Base-by-base conservation (phyloP, 2,329 filamentous ascomycete genomes). In the Diplocarpon mali region DNA sequence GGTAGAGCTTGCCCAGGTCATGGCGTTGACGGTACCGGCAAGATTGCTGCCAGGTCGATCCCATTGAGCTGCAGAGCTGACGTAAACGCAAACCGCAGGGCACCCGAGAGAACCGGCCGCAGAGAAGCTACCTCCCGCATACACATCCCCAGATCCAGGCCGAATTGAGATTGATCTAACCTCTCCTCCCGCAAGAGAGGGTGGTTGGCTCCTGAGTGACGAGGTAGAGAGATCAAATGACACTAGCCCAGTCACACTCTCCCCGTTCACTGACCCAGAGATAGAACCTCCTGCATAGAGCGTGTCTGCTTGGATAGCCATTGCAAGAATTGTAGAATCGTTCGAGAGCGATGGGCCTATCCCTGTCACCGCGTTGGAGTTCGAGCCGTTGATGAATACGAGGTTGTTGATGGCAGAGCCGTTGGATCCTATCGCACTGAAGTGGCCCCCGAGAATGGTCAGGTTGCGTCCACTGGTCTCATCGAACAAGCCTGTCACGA, bases 361-460 rank as follows among this genome's bases (percentile, higher is more conserved):
- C 9, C 90, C 90, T 20, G 72, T 80, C 13, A 93, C 70, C 3
- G 69, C 68, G 54, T 83, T 69, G 17, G 70, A 70, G 48, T 85
- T 70, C n/a, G 78, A 75, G 35, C 82, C 81, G 62, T 95, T 85
- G 49, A 96, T 77, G 52, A 98, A 76, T 31, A 83, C 70, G 13
- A 98, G 68, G 57, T 95, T 96, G 53, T 87, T 72, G 48, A 95
- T 72, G 5, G 72, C 71, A 3, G 81, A 78, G 16, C 80, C 85
- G 53, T 89, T 76, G 7, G 73, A 73, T 12, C 75, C 76, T 27
- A 70, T 76, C 1, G 85, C 80, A 7, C 76, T 75, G 61, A 98
- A 98, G 57, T 88, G 86, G 1, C 92, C 92, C 39, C 81, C 92
- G 24, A 96, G 71, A 32, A 96, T 76, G 0, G 92, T 96, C 45